A percentile compares a stretch with the other conserved stretches of the same genome.
phyloP scores from a whole-genome alignment of 2,329 filamentous ascomycete species.

The Blastomyces gilchristii region DNA sequence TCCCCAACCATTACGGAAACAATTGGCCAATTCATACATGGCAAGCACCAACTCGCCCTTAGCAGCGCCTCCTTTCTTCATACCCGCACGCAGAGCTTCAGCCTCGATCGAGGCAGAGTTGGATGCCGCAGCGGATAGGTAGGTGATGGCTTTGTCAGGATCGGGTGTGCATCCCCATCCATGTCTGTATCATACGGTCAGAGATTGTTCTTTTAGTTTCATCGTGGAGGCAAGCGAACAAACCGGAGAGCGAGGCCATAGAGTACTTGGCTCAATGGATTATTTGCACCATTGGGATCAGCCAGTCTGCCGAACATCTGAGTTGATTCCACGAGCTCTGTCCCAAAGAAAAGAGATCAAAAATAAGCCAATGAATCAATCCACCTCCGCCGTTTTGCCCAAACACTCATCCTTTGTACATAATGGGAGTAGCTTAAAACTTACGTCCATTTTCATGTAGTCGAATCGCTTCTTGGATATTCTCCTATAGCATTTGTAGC shows the following conservation, averaged over 20 bases:
- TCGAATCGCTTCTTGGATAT: constrained; percentile 91
- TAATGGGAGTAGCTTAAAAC: constrained; percentile 10
- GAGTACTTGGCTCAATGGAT: constrained; percentile 87
- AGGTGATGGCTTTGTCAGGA: constrained; percentile 63
- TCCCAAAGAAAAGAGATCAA: constrained; percentile 3
- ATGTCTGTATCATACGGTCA: constrained; percentile 49
- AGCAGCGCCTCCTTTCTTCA: constrained; percentile 85
- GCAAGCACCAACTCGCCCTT: constrained; percentile 94
- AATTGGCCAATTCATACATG: constrained; percentile 72
- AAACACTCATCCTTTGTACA: not conserved
- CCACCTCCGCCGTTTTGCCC: not conserved
- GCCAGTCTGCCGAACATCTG: constrained; percentile 73
- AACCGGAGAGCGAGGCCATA: constrained; percentile 85
- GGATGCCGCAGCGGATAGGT: constrained; percentile 77
- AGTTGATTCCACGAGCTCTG: constrained; percentile 67
- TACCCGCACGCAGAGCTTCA: constrained; percentile 70
- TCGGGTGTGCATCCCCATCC: constrained; percentile 81
- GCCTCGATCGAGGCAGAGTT: constrained; percentile 84
- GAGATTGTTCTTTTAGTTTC: constrained; percentile 8
- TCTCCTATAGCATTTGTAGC: constrained; percentile 26
- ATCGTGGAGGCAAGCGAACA: constrained; percentile 25
- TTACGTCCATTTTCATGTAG: constrained; percentile 70
- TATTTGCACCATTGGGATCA: constrained; percentile 73
- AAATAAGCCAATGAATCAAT: constrained; percentile 9
- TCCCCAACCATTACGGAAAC: constrained; percentile 90